These are phyloP conservation scores for Rhodotorula kratochvilovae DNA, from an alignment of 768 basidiomycete species.

Conservation along the genomic window DNA sequence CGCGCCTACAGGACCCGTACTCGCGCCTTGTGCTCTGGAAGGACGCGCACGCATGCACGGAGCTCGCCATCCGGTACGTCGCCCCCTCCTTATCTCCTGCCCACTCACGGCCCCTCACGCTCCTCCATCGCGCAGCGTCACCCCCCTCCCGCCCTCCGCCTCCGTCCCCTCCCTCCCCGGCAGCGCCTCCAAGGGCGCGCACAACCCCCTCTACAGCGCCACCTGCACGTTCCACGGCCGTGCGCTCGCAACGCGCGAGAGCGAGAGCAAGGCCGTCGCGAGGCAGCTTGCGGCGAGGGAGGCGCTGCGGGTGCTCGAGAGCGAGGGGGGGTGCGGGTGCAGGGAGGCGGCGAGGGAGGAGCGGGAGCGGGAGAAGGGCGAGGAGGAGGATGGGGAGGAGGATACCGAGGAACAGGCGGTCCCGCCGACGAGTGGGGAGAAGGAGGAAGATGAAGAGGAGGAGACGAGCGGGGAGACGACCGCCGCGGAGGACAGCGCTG, in stretches of 20 bases:
- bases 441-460: no score
- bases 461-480: no score
- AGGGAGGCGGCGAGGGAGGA: neutral
- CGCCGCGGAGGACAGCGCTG: neutral
- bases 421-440: no score
- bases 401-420: neutral
- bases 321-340: neutral
- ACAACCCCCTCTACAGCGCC: neutral
- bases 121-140: neutral
- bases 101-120: neutral
- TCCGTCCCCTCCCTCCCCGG: neutral
- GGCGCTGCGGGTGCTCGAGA: conserved; percentile 10
- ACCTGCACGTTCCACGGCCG: conserved; percentile 13
- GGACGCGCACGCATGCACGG: neutral
- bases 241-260: neutral
- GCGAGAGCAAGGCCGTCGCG: conserved; percentile 11
- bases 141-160: neutral
- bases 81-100: neutral
- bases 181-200: neutral
- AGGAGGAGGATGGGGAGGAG: neutral
- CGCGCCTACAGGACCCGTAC: conserved; percentile 33
- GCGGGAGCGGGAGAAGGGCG: neutral
- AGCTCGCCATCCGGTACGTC: conserved; percentile 10
- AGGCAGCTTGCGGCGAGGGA: conserved; percentile 20
- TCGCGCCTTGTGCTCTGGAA: conserved; percentile 2